Evolutionary conservation across 805 yeast species (phyloP).

Genomic region (Candida koratica): DNA sequence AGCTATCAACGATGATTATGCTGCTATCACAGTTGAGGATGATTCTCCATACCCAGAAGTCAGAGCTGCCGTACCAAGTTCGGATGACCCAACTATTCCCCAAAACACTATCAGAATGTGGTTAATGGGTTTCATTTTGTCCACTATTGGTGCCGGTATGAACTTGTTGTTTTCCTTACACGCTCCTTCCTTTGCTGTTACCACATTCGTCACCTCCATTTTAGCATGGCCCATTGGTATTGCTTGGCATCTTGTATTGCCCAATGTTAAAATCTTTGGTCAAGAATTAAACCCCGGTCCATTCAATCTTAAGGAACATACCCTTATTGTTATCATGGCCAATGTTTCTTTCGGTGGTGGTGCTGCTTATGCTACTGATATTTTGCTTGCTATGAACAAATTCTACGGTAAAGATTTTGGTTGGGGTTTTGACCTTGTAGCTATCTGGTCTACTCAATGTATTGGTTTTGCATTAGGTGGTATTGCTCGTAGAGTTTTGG

Average conservation of each 20-base stretch:
- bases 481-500: slow-evolving; percentile 51
- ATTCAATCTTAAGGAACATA: slow-evolving; percentile 22
- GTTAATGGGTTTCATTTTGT: slow-evolving; percentile 47
- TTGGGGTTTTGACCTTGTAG: slow-evolving; percentile 25
- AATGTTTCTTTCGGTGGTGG: slow-evolving; percentile 17
- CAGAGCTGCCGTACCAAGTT: slow-evolving; percentile 54
- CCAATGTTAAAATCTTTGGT: slow-evolving; percentile 23
- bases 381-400: slow-evolving; percentile 47
- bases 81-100: slow-evolving; percentile 47
- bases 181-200: slow-evolving; percentile 49
- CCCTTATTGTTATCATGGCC: slow-evolving; percentile 20
- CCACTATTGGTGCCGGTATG: slow-evolving; percentile 54
- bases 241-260: slow-evolving; percentile 37
- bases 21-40: slow-evolving; percentile 39
- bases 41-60: slow-evolving; percentile 61
- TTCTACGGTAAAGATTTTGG: slow-evolving; percentile 40
- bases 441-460: slow-evolving; percentile 49
- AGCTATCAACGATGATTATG: slow-evolving; percentile 30
- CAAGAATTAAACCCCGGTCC: slow-evolving; percentile 21
- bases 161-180: slow-evolving; percentile 58
- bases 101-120: slow-evolving; percentile 56
- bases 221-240: slow-evolving; percentile 60
- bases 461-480: slow-evolving; percentile 71
- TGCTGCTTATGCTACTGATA: slow-evolving; percentile 51
- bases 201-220: slow-evolving; percentile 53